Percentiles rank a stretch among this genome's conserved stretches.
Evolutionary conservation across 1,139 yeast genomes (phyloP).

Genomic region (Nakaseomyces kungkrabaensis): DNA sequence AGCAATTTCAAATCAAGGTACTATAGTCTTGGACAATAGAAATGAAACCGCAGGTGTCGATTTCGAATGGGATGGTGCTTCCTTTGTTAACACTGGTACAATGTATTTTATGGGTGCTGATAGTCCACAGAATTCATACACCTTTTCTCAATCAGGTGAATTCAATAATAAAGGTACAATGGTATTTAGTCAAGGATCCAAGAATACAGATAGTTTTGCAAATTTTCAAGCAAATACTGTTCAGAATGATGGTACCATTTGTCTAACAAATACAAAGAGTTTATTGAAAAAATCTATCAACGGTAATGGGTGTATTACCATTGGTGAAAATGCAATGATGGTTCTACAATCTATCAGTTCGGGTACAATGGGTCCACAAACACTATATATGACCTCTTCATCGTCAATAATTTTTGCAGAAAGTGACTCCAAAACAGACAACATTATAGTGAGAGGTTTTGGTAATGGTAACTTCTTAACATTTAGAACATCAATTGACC

Average conservation of each 20-base stretch:
- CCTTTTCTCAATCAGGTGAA: constrained; percentile 6
- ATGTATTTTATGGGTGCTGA: constrained; percentile 11
- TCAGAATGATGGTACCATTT: constrained; percentile 13
- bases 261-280: constrained; percentile 8
- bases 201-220: constrained; percentile 6
- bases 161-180: constrained; percentile 11
- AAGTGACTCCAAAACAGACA: constrained; percentile 8
- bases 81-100: constrained; percentile 9
- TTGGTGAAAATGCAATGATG: constrained; percentile 10
- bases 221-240: constrained; percentile 7
- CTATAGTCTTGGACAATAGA: constrained; percentile 10
- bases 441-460: constrained; percentile 10
- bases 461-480: constrained; percentile 10
- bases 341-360: constrained; percentile 6
- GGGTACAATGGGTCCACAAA: constrained; percentile 10
- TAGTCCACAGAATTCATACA: constrained; percentile 6
- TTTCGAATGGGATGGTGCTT: constrained; percentile 8
- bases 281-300: constrained; percentile 6
- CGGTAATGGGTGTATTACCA: constrained; percentile 13
- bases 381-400: constrained; percentile 10
- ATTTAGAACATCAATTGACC: constrained; percentile 8
- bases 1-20: constrained; percentile 8
- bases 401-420: constrained; percentile 12
- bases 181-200: constrained; percentile 8
- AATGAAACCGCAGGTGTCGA: constrained; percentile 9